Percentiles rank a stretch among this genome's conserved stretches.
Evolutionary conservation across 495 filamentous ascomycete genomes (phyloP).

Genomic region (Entonaema liquescens): DNA sequence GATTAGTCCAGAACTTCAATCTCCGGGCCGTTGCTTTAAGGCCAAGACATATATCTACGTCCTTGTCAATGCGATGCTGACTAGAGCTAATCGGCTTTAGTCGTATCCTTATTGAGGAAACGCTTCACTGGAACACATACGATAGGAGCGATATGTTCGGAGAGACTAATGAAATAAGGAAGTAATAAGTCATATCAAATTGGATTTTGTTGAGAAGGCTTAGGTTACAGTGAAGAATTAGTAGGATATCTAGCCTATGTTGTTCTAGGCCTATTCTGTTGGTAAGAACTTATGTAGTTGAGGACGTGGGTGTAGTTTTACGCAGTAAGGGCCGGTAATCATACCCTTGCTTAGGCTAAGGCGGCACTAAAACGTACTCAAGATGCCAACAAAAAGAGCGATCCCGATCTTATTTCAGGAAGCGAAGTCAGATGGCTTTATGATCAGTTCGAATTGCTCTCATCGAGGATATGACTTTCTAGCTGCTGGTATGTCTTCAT

Average conservation of each 20-base stretch:
- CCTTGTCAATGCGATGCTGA: slow-evolving; percentile 22
- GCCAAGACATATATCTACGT: slow-evolving; percentile 6
- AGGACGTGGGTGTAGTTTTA: background rate
- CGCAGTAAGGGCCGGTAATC: background rate
- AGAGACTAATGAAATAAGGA: background rate
- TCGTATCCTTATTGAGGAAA: background rate
- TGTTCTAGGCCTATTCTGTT: background rate
- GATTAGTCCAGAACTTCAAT: background rate
- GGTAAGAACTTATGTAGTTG: background rate
- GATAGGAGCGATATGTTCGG: background rate
- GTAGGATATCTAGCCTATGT: background rate
- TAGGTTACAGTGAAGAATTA: background rate
- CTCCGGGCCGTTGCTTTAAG: background rate
- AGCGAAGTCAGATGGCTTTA: background rate
- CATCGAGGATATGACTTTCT: background rate
- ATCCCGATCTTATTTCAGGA: background rate
- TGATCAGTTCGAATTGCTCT: background rate
- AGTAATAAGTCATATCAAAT: background rate
- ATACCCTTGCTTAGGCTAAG: background rate
- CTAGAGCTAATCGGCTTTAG: slow-evolving; percentile 10
- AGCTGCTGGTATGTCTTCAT: background rate
- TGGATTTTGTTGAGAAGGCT: too few relatives aligned
- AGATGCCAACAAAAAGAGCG: background rate
- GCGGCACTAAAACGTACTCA: background rate
- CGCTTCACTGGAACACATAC: background rate